phyloP scores from a whole-genome alignment of 1,139 yeast genomes.

The Meyerozyma carpophila region DNA sequence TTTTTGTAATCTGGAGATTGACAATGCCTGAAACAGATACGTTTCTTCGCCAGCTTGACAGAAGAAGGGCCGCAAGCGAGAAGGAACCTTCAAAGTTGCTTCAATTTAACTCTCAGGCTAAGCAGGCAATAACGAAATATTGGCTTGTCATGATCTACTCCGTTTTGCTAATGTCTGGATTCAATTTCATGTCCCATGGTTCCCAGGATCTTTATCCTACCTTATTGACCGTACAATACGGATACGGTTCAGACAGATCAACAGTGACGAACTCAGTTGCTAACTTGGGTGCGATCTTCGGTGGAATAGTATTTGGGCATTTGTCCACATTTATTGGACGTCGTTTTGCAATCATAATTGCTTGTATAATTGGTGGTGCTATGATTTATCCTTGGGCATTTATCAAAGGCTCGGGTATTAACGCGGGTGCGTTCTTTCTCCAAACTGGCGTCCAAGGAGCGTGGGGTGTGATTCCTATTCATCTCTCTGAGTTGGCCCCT shows the following conservation, averaged over 20 bases:
- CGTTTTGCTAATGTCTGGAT: slow-evolving; percentile 38
- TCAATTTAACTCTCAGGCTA: slow-evolving; percentile 16
- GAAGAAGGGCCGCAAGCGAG: slow-evolving; percentile 13
- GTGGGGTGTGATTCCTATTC: slow-evolving; percentile 83
- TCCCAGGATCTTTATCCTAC: slow-evolving; percentile 74
- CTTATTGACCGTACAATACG: slow-evolving; percentile 48
- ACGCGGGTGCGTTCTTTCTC: slow-evolving; percentile 74
- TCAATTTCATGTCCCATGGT: slow-evolving; percentile 62
- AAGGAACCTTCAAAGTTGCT: slow-evolving; percentile 8
- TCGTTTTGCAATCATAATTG: slow-evolving; percentile 42
- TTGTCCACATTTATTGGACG: slow-evolving; percentile 56
- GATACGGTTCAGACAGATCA: slow-evolving; percentile 43
- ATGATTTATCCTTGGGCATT: slow-evolving; percentile 74
- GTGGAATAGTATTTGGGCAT: slow-evolving; percentile 63
- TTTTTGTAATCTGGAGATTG: slow-evolving; percentile 32
- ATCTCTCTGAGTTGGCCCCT: slow-evolving; percentile 69
- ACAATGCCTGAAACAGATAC: slow-evolving; percentile 36
- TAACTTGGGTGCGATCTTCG: slow-evolving; percentile 62
- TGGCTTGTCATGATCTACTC: slow-evolving; percentile 35
- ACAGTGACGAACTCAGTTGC: slow-evolving; percentile 69
- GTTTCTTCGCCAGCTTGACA: slow-evolving; percentile 21
- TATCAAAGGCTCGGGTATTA: slow-evolving; percentile 45
- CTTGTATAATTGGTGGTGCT: slow-evolving; percentile 65
- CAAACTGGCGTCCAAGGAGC: slow-evolving; percentile 84
- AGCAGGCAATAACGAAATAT: slow-evolving; percentile 25